Base-by-base conservation (phyloP, 2,329 filamentous ascomycete species). In the Diplodia sapinea region DNA sequence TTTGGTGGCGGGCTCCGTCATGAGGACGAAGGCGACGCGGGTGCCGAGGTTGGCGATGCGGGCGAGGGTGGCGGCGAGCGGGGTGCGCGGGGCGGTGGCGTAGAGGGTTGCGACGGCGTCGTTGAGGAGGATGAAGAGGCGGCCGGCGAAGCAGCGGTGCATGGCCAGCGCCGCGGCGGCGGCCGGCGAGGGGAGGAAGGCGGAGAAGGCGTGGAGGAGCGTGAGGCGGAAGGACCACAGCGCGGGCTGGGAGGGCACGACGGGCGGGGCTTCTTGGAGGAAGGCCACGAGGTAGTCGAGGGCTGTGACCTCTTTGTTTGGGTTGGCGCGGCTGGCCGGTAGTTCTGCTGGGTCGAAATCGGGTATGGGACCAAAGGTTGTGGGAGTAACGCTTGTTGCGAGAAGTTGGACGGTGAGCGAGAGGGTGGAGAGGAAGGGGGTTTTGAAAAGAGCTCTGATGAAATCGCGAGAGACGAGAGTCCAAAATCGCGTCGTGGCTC, bases 51-150 rank as follows among this genome's bases (percentile, higher is more conserved):
- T 91, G 71, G 91, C 82, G 31, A 87, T 76, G 2, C 79, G 73
- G 7, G 84, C 79, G 54, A 81, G 81, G 38, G 78, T 73, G 15
- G 75, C 70, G 67, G 84, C 80, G 0, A 75, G 73, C 0, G 74
- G 75, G 2, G 73, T 73, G 59, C 72, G 69, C 20, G 71, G 74
- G 0, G 70, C 69, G 8, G 66, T 69, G 65, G 47, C 17, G 75
- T 91, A 91, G 1, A 91, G 76, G 3, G 80, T 79, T 55, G 85
- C 83, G 15, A 97, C 80, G 70, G 91, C 88, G 70, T 93, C 90
- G 68, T 95, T 89, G 63, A 94, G 87, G 54, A 91, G 87, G 31
- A 88, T 86, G 31, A 96, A 89, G 0, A 97, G 81, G 3, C 92
- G 87, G 1, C 91, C 92, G 17, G 96, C 87, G 13, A 88, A 88